Conservation (phyloP, 352 stramenopile species). For the Phytopythium montanum region DNA sequence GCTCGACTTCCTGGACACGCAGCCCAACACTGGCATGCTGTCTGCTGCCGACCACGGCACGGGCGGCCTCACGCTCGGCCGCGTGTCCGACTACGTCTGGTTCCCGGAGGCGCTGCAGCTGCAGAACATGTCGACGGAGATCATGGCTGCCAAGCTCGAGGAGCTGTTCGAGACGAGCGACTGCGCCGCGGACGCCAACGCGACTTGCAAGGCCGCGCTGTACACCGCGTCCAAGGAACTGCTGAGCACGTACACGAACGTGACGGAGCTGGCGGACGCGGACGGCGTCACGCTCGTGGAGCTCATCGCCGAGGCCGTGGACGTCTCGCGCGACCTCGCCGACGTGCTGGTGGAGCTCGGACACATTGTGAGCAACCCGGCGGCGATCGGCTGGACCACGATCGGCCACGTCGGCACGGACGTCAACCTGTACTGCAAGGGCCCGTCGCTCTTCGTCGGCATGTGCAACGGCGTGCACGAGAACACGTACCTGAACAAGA, state of each 20-base stretch:
- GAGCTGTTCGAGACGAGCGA: slow-evolving; percentile 26
- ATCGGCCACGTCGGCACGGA: slow-evolving; percentile 65
- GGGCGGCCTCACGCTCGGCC: slow-evolving; percentile 54
- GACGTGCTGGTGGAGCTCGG: slow-evolving; percentile 52
- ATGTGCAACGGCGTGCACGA: slow-evolving; percentile 66
- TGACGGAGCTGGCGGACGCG: slow-evolving; percentile 30
- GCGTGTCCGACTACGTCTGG: slow-evolving; percentile 44
- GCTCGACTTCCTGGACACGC: slow-evolving; percentile 44
- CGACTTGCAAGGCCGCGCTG: slow-evolving; percentile 42
- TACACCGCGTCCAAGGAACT: slow-evolving; percentile 36
- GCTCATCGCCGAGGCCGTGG: slow-evolving; percentile 40
- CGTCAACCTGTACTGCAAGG: slow-evolving; percentile 74
- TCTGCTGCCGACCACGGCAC: slow-evolving; percentile 65
- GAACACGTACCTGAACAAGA: slow-evolving; percentile 71
- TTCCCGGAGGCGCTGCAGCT: slow-evolving; percentile 37
- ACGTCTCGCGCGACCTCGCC: slow-evolving; percentile 33
- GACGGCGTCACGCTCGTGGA: slow-evolving; percentile 21
- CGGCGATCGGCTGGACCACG: slow-evolving; percentile 56
- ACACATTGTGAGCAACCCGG: slow-evolving; percentile 43
- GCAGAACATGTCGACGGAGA: slow-evolving; percentile 62
- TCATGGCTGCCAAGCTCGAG: slow-evolving; percentile 40
- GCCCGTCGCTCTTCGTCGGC: slow-evolving; percentile 44
- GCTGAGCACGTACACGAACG: slow-evolving; percentile 50
- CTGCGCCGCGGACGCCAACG: slow-evolving; percentile 26
- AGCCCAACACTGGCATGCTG: slow-evolving; percentile 50